phyloP scores from a whole-genome alignment of 805 yeast species.

The Yarrowia osloensis region DNA sequence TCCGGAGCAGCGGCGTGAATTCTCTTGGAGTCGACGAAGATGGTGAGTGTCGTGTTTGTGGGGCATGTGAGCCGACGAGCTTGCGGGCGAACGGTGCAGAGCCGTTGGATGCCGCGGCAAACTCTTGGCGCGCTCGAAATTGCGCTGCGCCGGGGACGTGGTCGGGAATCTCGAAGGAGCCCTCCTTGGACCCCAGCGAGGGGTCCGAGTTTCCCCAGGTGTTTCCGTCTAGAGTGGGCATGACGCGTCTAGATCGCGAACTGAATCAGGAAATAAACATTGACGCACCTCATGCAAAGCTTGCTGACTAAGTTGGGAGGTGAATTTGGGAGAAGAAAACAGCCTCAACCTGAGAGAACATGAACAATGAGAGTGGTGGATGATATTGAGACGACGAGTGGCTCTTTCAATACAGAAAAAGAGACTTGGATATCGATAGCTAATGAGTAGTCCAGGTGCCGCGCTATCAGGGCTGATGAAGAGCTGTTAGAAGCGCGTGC shows the following conservation, averaged over 20 bases:
- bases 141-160: constrained; percentile 26
- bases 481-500: too few relatives aligned
- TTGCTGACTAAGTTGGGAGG: constrained; percentile 2
- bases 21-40: neutral
- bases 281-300: constrained; percentile 7
- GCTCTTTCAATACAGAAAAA: too few relatives aligned
- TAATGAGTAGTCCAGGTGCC: too few relatives aligned
- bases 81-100: constrained; percentile 24
- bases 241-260: constrained; percentile 30
- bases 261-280: constrained; percentile 25
- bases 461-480: too few relatives aligned
- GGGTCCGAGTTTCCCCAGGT: constrained; percentile 30
- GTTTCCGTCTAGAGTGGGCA: constrained; percentile 22
- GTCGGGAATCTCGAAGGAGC: constrained; percentile 25
- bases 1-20: constrained; percentile 12
- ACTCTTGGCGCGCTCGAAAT: constrained; percentile 23
- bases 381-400: too few relatives aligned
- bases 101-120: neutral
- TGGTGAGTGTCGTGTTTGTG: neutral
- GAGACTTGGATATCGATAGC: too few relatives aligned
- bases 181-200: constrained; percentile 21
- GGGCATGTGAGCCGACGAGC: neutral
- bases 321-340: neutral
- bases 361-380: too few relatives aligned
- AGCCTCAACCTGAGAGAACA: neutral